A percentile compares a stretch with the other conserved stretches of the same genome.
phyloP scores from a whole-genome alignment of 371 early-diverging fungal genomes.

The Sporodiniella umbellata region DNA sequence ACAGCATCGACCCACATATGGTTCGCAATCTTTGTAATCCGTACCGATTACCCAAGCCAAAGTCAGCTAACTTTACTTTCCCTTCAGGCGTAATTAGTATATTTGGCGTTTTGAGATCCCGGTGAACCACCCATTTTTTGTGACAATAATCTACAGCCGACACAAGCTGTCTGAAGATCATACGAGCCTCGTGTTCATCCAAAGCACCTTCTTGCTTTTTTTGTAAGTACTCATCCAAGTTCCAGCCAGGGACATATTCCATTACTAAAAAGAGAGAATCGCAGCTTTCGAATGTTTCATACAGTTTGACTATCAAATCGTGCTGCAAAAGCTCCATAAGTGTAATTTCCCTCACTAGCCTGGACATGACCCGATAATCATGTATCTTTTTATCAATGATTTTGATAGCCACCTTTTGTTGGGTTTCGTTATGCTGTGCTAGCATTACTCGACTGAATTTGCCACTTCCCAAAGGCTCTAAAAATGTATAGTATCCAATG shows the following conservation, averaged over 20 bases:
- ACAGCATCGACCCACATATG: constrained; percentile 61
- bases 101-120: constrained; percentile 70
- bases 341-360: constrained; percentile 79
- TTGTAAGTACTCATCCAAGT: constrained; percentile 52
- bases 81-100: constrained; percentile 42
- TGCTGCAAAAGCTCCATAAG: constrained; percentile 86
- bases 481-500: constrained; percentile 80
- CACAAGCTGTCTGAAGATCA: constrained; percentile 65
- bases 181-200: constrained; percentile 58
- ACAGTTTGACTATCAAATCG: constrained; percentile 81
- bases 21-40: constrained; percentile 63
- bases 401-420: constrained; percentile 57
- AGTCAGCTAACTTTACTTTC: constrained; percentile 67
- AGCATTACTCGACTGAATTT: constrained; percentile 89
- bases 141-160: constrained; percentile 70
- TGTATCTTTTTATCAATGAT: constrained; percentile 76
- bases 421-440: constrained; percentile 75
- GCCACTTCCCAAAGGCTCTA: constrained; percentile 81
- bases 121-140: constrained; percentile 66
- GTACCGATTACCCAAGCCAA: constrained; percentile 73
- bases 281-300: constrained; percentile 85
- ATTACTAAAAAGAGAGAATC: constrained; percentile 69
- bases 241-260: constrained; percentile 58
- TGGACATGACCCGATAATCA: constrained; percentile 68
- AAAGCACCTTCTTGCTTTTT: constrained; percentile 33